These are phyloP conservation scores for Penicillium salamii DNA, from an alignment of 495 filamentous ascomycete genomes.

Conservation along the genomic window DNA sequence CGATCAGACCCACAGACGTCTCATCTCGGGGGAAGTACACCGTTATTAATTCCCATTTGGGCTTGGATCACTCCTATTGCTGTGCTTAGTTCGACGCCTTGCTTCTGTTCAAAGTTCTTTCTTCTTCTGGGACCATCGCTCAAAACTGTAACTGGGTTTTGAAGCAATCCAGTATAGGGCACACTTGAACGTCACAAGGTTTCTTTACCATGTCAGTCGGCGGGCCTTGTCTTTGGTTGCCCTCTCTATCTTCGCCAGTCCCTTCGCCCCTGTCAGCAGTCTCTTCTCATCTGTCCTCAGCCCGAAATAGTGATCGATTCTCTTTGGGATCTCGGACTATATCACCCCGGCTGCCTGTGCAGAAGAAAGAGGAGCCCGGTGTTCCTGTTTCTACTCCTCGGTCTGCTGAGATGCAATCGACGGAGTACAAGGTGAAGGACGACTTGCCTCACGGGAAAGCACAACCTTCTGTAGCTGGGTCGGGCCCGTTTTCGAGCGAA, in stretches of 20 bases:
- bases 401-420: slow-evolving; percentile 31
- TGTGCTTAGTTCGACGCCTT: neutral
- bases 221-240: slow-evolving; percentile 43
- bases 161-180: neutral
- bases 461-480: slow-evolving; percentile 10
- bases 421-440: slow-evolving; percentile 36
- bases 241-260: slow-evolving; percentile 36
- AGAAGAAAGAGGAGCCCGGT: slow-evolving; percentile 23
- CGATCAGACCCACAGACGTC: slow-evolving; percentile 34
- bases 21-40: slow-evolving; percentile 23
- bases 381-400: slow-evolving; percentile 9
- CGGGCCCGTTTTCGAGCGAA: slow-evolving; percentile 20
- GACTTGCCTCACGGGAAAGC: slow-evolving; percentile 23
- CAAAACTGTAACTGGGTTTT: neutral
- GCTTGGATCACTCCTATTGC: slow-evolving; percentile 4
- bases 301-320: slow-evolving; percentile 33
- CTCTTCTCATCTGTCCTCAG: slow-evolving; percentile 31
- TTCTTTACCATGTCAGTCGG: slow-evolving; percentile 39
- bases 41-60: slow-evolving; percentile 14
- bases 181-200: neutral
- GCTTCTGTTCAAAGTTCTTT: neutral
- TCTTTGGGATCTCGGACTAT: slow-evolving; percentile 21
- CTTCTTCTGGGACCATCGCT: neutral
- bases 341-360: slow-evolving; percentile 19
- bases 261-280: slow-evolving; percentile 36